phyloP scores from a whole-genome alignment of 1,139 yeast genomes.

The Taiozyma sp. region DNA sequence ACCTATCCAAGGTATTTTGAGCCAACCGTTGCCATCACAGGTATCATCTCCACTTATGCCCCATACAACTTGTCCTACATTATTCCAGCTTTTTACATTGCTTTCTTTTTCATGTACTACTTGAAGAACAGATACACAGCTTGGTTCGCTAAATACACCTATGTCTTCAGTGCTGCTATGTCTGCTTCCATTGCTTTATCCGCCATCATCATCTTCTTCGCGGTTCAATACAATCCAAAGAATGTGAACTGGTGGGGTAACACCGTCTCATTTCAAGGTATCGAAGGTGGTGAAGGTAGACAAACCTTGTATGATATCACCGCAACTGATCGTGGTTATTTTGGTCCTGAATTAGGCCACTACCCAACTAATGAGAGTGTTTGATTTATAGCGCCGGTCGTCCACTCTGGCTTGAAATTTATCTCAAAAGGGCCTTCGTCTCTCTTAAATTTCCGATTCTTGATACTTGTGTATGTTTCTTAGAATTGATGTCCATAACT shows the following conservation, averaged over 20 bases:
- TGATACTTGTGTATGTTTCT: background rate
- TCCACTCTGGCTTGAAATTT: too few species aligned
- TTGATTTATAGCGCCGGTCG: background rate
- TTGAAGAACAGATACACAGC: conserved; percentile 42
- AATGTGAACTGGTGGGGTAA: conserved; percentile 59
- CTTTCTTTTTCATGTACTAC: conserved; percentile 48
- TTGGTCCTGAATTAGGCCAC: conserved; percentile 39
- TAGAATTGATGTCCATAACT: background rate
- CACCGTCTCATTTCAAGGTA: conserved; percentile 36
- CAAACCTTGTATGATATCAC: conserved; percentile 20
- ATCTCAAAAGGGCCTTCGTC: background rate
- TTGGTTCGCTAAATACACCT: conserved; percentile 68
- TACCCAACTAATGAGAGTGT: conserved; percentile 25
- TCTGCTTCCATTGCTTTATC: conserved; percentile 58
- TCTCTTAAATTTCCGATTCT: background rate
- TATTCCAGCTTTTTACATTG: conserved; percentile 46
- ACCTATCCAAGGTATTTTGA: conserved; percentile 34
- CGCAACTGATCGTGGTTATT: conserved; percentile 38
- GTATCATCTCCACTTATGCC: conserved; percentile 33
- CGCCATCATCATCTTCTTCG: conserved; percentile 50
- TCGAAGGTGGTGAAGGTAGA: conserved; percentile 39
- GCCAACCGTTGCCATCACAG: conserved; percentile 42
- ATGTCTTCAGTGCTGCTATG: conserved; percentile 52
- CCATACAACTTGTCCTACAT: conserved; percentile 55
- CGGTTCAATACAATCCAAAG: conserved; percentile 42